Base-by-base conservation (phyloP, 768 basidiomycete genomes). In the Gloeophyllum trabeum region DNA sequence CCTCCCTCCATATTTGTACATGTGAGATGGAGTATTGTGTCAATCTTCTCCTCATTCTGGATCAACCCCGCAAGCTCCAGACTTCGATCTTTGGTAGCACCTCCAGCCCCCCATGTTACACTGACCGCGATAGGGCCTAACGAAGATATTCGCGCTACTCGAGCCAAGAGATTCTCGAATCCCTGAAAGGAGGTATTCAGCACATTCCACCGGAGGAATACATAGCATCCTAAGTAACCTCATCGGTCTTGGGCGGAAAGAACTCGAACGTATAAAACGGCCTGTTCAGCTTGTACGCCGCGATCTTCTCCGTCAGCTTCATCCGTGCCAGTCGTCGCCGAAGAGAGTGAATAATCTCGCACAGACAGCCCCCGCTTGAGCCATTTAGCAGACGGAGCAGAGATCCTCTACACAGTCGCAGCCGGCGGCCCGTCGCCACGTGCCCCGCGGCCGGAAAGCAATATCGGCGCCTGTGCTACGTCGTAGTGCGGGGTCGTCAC, bases 21-120 rank as follows among this genome's bases (percentile, higher is more conserved):
- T 5, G 94, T 97, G 50, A 99, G 60, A 65, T 99, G 96, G 57
- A 99, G 67, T 46, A 96, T 75, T 1, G 90, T 92, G 51, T 96
- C 88, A 35, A 93, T 64, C 1, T 74, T 78, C 59, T 87, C 74
- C 43, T 79, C 75, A 14, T 67, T 63, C 57, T 91, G 87, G 1
- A 77, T 76, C 42, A 89, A 61, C 7, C 74, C 75, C 0, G 92
- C 93, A 2, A 99, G 74, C 49, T 93, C 91, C 30, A 99, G 65
- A 55, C 79, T 88, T 24, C 85, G 73, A 24, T 92, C 86, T 51
- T 76, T 89, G 0, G 94, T 98, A 5, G 80, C 78, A 2, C 96
- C 94, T 6, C 96, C 94, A 0, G 96, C 94, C 35, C 96, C 96
- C 96, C 96, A 98, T 53, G 96, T 98, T 18, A 98, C 73, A 53